Conservation (phyloP, 1,139 yeast genomes). For the Pichia sp. region DNA sequence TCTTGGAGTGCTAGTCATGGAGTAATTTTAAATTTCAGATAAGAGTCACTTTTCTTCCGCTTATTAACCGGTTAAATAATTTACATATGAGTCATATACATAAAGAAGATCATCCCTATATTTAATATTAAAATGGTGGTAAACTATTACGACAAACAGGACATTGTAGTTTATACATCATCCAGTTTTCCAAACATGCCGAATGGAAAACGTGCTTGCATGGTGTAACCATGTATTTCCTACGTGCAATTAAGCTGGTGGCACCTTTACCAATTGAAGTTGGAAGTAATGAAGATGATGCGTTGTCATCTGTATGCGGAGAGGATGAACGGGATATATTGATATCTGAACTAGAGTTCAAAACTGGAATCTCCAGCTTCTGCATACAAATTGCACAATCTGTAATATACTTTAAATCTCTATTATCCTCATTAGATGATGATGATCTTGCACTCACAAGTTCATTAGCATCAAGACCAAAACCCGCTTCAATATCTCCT, state of each 20-base stretch:
- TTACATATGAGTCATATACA: no score
- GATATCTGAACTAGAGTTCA: slow-evolving; percentile 23
- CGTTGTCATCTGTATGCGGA: background rate
- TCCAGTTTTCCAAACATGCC: slow-evolving; percentile 85
- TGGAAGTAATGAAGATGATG: slow-evolving; percentile 10
- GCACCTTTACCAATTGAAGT: slow-evolving; percentile 12
- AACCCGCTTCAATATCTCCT: slow-evolving; percentile 58
- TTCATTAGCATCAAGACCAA: slow-evolving; percentile 28
- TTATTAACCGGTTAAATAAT: no score
- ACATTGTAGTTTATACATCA: slow-evolving; percentile 86
- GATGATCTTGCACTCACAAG: slow-evolving; percentile 13
- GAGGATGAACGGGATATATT: background rate
- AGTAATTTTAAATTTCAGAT: no score
- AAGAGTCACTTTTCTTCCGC: no score
- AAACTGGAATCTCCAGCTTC: slow-evolving; percentile 56
- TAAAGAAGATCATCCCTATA: background rate
- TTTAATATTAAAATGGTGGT: slow-evolving; percentile 52
- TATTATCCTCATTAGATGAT: slow-evolving; percentile 17
- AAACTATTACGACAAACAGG: slow-evolving; percentile 85
- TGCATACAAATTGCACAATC: slow-evolving; percentile 93
- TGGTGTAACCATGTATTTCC: slow-evolving; percentile 81
- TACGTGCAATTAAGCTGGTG: slow-evolving; percentile 29
- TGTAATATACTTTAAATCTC: slow-evolving; percentile 31
- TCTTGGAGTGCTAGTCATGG: background rate
- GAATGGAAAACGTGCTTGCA: slow-evolving; percentile 87